Conservation (phyloP, 2,329 filamentous ascomycete species). For the Byssoonygena ceratinophila region DNA sequence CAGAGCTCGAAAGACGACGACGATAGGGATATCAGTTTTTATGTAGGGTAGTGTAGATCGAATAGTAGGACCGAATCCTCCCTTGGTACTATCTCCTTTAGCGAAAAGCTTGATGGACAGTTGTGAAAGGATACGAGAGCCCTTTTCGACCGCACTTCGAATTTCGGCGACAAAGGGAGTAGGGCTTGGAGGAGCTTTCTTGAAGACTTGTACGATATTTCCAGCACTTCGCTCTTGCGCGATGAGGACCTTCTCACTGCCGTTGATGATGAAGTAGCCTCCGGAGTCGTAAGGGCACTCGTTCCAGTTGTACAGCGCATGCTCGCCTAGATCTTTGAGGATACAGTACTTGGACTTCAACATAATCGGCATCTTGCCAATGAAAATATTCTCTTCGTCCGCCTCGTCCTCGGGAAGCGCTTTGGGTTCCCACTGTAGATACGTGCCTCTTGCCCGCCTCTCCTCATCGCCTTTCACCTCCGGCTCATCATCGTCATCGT, state of each 20-base stretch:
- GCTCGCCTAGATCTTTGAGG: slow-evolving; percentile 69
- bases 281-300: slow-evolving; percentile 98
- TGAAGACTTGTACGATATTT: slow-evolving; percentile 98
- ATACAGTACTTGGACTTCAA: slow-evolving; percentile 94
- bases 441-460: slow-evolving; percentile 36
- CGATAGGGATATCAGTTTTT: slow-evolving; percentile 85
- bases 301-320: slow-evolving; percentile 79
- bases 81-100: slow-evolving; percentile 69
- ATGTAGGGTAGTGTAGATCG: slow-evolving; percentile 87
- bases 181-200: slow-evolving; percentile 85
- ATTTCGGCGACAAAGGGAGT: slow-evolving; percentile 94
- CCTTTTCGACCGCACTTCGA: slow-evolving; percentile 89
- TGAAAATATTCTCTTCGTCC: slow-evolving; percentile 66
- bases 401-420: slow-evolving; percentile 40
- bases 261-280: slow-evolving; percentile 98
- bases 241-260: slow-evolving; percentile 95
- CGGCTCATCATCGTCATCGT: slow-evolving; percentile 39
- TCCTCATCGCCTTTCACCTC: slow-evolving; percentile 43
- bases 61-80: slow-evolving; percentile 75
- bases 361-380: slow-evolving; percentile 96
- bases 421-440: slow-evolving; percentile 41
- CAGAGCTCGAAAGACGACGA: slow-evolving; percentile 87
- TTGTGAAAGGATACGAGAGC: slow-evolving; percentile 85
- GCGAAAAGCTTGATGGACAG: slow-evolving; percentile 82
- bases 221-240: slow-evolving; percentile 94